Base-by-base conservation (phyloP, 345 rosid genomes). In the Odontarrhena argentea region DNA sequence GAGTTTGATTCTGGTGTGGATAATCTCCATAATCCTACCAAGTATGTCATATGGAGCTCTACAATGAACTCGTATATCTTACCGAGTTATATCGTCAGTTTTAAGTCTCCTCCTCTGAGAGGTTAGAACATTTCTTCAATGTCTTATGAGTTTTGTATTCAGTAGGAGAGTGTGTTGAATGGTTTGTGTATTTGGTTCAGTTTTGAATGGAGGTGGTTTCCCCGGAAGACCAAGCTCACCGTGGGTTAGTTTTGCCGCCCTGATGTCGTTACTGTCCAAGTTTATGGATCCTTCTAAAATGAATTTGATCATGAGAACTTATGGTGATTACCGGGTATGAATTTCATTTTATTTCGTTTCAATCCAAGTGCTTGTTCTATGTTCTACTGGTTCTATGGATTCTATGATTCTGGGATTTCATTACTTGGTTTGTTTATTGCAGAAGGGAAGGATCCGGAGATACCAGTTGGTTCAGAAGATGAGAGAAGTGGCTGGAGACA, bases 1-100 rank as follows among this genome's bases (percentile, higher is more conserved):
- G 85, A 87, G 45, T 88, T 80, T 28, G 96, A 93, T 77, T 78
- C 82, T 0, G 96, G 94, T 46, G 82, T 90, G 0, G 97, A 93
- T 56, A 36, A 68, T 37, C 41, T 88, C 0, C 26, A 63, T 0
- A 63, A 70, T 24, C 89, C 96, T 0, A 82, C 56, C 56, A 84
- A 71, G 77, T 88, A 79, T 70, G 78, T 93, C 2, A 43, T 88
- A 2, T 86, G 98, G 96, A 84, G 81, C 56, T 80, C 76, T 11
- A 51, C 74, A 49, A 76, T 85, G 86, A 93, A 93, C 42, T 72
- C 87, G 3, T 80, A 83, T 22, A 77, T 93, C 67, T 64, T 83
- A 46, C 96, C 92, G 0, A 83, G 89, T 53, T 90, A 75, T 38
- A 40, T 84, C 3, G 55, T 93, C 34, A 84, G 82, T 71, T 84